Evolutionary conservation across 805 yeast genomes (phyloP).

Genomic region (Brettanomyces custersianus): DNA sequence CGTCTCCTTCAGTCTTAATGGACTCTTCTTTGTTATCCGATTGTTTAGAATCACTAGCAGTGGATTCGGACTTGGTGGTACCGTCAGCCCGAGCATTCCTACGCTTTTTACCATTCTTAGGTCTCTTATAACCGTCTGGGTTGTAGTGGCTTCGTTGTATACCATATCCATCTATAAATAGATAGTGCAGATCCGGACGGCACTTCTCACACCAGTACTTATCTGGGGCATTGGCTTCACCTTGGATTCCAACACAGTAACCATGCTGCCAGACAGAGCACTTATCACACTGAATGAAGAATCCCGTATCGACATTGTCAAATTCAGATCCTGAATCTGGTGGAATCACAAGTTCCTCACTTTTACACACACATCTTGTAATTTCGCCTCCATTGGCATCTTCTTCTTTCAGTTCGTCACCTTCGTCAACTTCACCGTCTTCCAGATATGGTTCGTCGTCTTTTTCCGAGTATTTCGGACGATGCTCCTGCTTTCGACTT

Average conservation of each 20-base stretch:
- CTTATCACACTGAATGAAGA: conserved; percentile 77
- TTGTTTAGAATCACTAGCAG: conserved; percentile 3
- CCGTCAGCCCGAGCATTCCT: conserved; percentile 6
- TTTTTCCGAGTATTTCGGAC: conserved; percentile 9
- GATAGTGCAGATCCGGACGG: conserved; percentile 70
- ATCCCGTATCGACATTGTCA: conserved; percentile 43
- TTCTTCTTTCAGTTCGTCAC: conserved; percentile 16
- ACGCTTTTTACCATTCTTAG: conserved; percentile 17
- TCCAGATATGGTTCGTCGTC: conserved; percentile 13
- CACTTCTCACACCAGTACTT: conserved; percentile 93
- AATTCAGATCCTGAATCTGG: conserved; percentile 20
- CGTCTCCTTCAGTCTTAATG: conserved; percentile 2
- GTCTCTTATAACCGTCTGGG: conserved; percentile 21
- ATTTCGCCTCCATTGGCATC: conserved; percentile 31
- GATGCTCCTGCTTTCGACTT: conserved; percentile 19
- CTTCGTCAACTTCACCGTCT: conserved; percentile 5
- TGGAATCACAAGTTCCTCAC: conserved; percentile 32
- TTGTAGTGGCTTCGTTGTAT: conserved; percentile 41
- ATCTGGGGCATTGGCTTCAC: conserved; percentile 75
- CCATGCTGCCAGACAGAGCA: conserved; percentile 99
- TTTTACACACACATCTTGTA: conserved; percentile 49
- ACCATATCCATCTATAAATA: conserved; percentile 36
- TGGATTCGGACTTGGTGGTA: conserved; percentile 3
- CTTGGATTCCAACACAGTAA: conserved; percentile 79
- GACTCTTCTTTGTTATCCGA: conserved; percentile 8